phyloP scores from a whole-genome alignment of 2,329 filamentous ascomycete species.

The Acephala macrosclerotiorum region DNA sequence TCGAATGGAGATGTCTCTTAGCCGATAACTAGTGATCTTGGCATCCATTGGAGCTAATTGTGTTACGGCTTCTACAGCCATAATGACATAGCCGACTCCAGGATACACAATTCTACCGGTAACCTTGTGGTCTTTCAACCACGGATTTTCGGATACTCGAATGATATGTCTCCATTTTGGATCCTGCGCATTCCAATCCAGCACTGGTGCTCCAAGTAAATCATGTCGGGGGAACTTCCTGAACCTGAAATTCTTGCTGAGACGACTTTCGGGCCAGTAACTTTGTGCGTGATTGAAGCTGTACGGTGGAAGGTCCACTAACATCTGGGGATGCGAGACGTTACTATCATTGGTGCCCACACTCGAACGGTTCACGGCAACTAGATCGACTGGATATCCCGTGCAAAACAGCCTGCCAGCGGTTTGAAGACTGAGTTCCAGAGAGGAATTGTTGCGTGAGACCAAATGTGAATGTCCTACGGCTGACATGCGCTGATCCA shows the following conservation, averaged over 20 bases:
- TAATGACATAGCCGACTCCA: conserved; percentile 40
- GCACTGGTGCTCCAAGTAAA: conserved; percentile 39
- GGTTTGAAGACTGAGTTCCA: not conserved
- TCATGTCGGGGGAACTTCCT: conserved; percentile 51
- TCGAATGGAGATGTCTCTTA: conserved; percentile 54
- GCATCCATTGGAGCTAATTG: conserved; percentile 8
- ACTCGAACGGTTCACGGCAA: not conserved
- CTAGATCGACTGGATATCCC: conserved; percentile 6
- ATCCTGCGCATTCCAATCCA: conserved; percentile 31
- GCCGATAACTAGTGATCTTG: conserved; percentile 48
- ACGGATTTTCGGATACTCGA: conserved; percentile 35
- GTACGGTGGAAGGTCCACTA: conserved; percentile 58
- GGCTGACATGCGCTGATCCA: conserved; percentile 7
- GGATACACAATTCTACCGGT: conserved; percentile 40
- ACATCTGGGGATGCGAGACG: not conserved
- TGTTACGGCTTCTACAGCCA: conserved; percentile 42
- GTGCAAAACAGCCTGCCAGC: conserved; percentile 13
- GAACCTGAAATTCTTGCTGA: conserved; percentile 53
- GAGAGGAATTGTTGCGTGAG: not conserved
- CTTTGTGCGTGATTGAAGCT: conserved; percentile 59
- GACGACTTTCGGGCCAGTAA: conserved; percentile 61
- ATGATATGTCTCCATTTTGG: conserved; percentile 44
- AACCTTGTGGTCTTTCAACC: conserved; percentile 43
- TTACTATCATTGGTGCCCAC: too few species aligned
- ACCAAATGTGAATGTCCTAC: conserved; percentile 6